These are phyloP conservation scores for Truncatella angustata DNA, from an alignment of 2,329 filamentous ascomycete species.

Conservation along the genomic window DNA sequence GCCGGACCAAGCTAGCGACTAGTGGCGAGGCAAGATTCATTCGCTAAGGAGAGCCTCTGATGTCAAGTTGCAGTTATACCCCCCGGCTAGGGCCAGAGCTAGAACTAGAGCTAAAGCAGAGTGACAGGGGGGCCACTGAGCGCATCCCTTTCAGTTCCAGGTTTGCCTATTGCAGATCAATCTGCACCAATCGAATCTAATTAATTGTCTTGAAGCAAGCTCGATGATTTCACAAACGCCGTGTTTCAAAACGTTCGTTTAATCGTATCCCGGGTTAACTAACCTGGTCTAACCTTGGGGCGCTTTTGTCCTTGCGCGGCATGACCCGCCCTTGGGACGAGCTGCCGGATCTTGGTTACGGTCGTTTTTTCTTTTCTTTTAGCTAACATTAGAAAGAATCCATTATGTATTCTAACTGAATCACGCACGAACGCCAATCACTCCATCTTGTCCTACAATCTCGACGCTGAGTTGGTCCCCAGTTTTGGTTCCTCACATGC, in stretches of 20 bases:
- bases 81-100: not conserved
- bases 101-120: too few species aligned
- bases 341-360: too few species aligned
- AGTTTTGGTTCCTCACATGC: not conserved
- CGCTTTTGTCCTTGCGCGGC: not conserved
- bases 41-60: constrained; percentile 9
- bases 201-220: not conserved
- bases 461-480: not conserved
- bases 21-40: not conserved
- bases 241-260: constrained; percentile 3
- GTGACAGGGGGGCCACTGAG: too few species aligned
- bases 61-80: constrained; percentile 8
- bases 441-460: not conserved
- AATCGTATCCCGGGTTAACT: too few species aligned
- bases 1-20: not conserved
- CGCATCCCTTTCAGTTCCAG: constrained; percentile 8
- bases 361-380: too few species aligned
- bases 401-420: constrained; percentile 2
- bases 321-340: constrained; percentile 1
- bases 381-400: too few species aligned
- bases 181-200: constrained; percentile 5
- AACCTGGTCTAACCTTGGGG: not conserved
- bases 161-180: constrained; percentile 4
- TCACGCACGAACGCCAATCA: not conserved
- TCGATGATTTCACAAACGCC: not conserved